Percentiles rank a stretch among this genome's conserved stretches.
phyloP scores from a whole-genome alignment of 306 rosid genomes.

The Begonia masoniana region DNA sequence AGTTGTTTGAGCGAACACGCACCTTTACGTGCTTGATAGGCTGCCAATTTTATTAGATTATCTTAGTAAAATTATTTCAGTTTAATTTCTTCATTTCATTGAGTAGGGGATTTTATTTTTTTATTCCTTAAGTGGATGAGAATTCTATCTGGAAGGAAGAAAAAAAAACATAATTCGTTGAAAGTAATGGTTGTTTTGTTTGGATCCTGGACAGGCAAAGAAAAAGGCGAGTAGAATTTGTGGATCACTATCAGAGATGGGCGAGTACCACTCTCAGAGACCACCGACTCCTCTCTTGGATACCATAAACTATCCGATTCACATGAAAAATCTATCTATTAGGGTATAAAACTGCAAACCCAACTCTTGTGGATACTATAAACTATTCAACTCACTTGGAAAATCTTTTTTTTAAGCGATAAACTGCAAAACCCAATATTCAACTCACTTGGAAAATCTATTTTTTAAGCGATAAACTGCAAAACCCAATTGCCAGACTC shows the following conservation, averaged over 20 bases:
- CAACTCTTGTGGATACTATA: not conserved
- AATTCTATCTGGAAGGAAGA: too few relatives aligned
- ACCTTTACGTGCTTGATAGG: not conserved
- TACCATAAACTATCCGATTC: slow-evolving; percentile 82
- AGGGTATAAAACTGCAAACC: slow-evolving; percentile 37
- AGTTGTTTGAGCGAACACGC: not conserved
- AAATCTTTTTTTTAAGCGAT: too few relatives aligned
- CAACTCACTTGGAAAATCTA: too few relatives aligned
- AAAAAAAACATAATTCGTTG: not conserved
- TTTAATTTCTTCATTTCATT: too few relatives aligned
- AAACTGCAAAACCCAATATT: not conserved
- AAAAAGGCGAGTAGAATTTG: slow-evolving; percentile 37
- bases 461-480: too few relatives aligned
- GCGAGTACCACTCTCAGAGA: slow-evolving; percentile 57
- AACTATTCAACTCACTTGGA: too few relatives aligned
- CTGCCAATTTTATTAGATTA: too few relatives aligned
- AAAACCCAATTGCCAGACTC: too few relatives aligned
- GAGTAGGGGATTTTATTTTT: too few relatives aligned
- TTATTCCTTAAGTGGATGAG: too few relatives aligned
- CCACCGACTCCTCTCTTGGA: slow-evolving; percentile 92
- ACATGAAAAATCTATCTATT: slow-evolving; percentile 83
- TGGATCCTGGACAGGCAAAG: slow-evolving; percentile 30
- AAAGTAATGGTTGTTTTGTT: slow-evolving; percentile 19
- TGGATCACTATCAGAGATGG: slow-evolving; percentile 72
- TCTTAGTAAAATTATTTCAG: too few relatives aligned